A percentile compares a stretch with the other conserved stretches of the same genome.
These are phyloP conservation scores for Wilhelminamyces savonicus DNA, from an alignment of 805 yeast genomes.

Conservation along the genomic window DNA sequence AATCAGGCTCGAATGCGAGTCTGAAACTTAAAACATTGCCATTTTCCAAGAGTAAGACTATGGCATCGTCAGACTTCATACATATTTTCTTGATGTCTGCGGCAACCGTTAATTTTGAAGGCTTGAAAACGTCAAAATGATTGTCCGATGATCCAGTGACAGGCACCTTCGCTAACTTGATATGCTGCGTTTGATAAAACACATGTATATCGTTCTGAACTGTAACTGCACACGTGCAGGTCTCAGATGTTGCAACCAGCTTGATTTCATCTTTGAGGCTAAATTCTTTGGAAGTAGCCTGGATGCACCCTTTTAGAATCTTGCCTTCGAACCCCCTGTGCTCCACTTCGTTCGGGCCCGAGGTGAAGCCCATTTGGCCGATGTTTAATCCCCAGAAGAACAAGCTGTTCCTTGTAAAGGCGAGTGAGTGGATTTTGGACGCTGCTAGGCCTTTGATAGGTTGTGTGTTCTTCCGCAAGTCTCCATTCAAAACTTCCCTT, in stretches of 20 bases:
- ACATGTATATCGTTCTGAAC: conserved; percentile 56
- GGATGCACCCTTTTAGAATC: conserved; percentile 31
- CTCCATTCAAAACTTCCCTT: conserved; percentile 34
- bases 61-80: conserved; percentile 32
- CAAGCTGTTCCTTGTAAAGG: conserved; percentile 42
- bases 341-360: conserved; percentile 11
- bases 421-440: conserved; percentile 66
- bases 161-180: conserved; percentile 38
- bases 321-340: conserved; percentile 6
- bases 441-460: conserved; percentile 45
- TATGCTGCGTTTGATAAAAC: conserved; percentile 50
- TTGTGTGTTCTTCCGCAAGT: conserved; percentile 26
- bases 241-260: conserved; percentile 58
- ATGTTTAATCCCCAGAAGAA: conserved; percentile 73
- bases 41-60: conserved; percentile 48
- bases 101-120: conserved; percentile 42
- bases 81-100: conserved; percentile 24
- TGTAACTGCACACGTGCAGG: conserved; percentile 61
- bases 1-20: conserved; percentile 14
- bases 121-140: conserved; percentile 50
- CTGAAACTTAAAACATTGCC: conserved; percentile 50
- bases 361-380: conserved; percentile 69
- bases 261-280: conserved; percentile 45
- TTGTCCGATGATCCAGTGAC: conserved; percentile 29
- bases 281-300: conserved; percentile 31